phyloP scores from a whole-genome alignment of 1,284 basidiomycete species.

The Chiua sp. region DNA sequence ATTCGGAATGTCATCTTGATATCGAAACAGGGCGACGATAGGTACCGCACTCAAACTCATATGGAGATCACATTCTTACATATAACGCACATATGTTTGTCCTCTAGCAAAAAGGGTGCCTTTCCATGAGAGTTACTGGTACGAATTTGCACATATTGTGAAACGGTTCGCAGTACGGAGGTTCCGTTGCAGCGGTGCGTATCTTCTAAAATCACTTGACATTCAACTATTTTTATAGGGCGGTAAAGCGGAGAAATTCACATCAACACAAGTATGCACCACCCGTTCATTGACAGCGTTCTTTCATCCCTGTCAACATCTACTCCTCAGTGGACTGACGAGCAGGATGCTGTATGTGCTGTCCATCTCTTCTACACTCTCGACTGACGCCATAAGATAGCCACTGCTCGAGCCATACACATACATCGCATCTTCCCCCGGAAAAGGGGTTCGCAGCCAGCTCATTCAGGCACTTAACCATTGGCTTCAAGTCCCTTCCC shows the following conservation, averaged over 20 bases:
- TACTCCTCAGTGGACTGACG: slow-evolving; percentile 11
- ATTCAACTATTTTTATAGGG: neutral
- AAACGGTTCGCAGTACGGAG: no score
- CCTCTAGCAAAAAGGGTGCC: neutral
- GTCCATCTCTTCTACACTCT: neutral
- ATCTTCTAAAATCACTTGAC: neutral
- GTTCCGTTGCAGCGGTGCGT: no score
- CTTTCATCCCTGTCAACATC: slow-evolving; percentile 23
- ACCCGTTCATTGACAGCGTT: slow-evolving; percentile 29
- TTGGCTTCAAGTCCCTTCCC: slow-evolving; percentile 85
- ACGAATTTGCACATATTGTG: no score
- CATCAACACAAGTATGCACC: slow-evolving; percentile 18
- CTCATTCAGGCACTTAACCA: slow-evolving; percentile 93
- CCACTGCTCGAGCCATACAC: slow-evolving; percentile 88
- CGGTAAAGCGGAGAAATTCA: no score
- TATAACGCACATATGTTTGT: no score
- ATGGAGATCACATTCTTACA: no score
- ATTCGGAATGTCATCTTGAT: neutral
- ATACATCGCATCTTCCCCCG: slow-evolving; percentile 86
- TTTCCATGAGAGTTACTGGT: neutral
- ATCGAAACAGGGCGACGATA: neutral
- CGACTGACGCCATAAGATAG: slow-evolving; percentile 11
- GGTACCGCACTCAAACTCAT: no score
- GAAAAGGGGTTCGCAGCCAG: slow-evolving; percentile 92
- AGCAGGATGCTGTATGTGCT: slow-evolving; percentile 28